Percentiles rank a stretch among this genome's conserved stretches.
Conservation (phyloP, 805 yeast species). For the Nakazawaea anatomiae region DNA sequence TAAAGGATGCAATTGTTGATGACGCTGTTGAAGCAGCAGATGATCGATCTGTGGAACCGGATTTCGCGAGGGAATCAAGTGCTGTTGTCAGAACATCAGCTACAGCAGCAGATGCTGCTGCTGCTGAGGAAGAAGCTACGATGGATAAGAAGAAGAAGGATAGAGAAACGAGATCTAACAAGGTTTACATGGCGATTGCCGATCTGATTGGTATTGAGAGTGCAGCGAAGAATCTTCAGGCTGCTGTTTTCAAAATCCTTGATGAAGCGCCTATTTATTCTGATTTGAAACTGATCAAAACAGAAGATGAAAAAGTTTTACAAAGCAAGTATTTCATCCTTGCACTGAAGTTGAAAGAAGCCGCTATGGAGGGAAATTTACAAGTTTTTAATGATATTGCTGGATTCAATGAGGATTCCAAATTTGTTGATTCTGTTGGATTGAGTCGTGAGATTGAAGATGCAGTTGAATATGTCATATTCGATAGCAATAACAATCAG, state of each 20-base stretch:
- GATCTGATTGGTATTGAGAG: background rate
- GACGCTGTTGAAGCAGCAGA: too few species aligned
- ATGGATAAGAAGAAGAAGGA: background rate
- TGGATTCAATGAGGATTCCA: background rate
- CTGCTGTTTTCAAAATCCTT: background rate
- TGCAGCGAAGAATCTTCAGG: background rate
- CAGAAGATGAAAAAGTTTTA: background rate
- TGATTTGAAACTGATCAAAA: background rate
- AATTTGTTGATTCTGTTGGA: background rate
- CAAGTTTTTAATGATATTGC: background rate
- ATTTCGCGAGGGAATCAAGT: too few species aligned
- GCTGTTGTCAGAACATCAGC: too few species aligned
- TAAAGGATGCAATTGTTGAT: too few species aligned
- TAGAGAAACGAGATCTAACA: background rate
- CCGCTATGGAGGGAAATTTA: background rate
- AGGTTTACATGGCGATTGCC: background rate
- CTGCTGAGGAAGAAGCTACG: background rate
- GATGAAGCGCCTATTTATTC: background rate
- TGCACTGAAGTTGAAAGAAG: background rate
- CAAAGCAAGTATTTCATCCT: background rate
- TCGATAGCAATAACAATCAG: conserved; percentile 1
- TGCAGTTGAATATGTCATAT: background rate
- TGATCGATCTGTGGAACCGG: too few species aligned
- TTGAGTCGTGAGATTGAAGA: background rate
- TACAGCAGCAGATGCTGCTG: background rate